Evolutionary conservation across 306 rosid genomes (phyloP).

Genomic region (Gillenia trifoliata): DNA sequence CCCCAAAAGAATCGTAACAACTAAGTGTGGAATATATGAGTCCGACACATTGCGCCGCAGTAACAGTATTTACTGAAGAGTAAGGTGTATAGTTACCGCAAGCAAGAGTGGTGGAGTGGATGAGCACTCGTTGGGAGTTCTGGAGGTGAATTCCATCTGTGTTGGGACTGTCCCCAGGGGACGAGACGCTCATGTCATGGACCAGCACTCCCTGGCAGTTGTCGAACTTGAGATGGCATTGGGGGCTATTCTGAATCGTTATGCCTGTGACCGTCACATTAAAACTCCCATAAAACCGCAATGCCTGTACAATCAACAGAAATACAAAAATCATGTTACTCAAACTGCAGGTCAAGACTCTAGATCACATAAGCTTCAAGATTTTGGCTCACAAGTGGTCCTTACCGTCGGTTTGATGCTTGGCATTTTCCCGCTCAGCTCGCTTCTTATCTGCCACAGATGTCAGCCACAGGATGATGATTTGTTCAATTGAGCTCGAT

Average conservation of each 20-base stretch:
- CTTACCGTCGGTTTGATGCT: slow-evolving; percentile 90
- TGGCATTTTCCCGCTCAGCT: slow-evolving; percentile 69
- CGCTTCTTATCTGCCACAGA: slow-evolving; percentile 50
- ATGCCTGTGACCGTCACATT: slow-evolving; percentile 84
- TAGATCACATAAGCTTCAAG: neutral
- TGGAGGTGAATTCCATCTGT: slow-evolving; percentile 98
- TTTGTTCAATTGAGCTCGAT: slow-evolving; percentile 15
- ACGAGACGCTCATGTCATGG: slow-evolving; percentile 61
- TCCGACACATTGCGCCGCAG: neutral
- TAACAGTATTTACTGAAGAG: neutral
- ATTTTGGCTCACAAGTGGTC: slow-evolving; percentile 16
- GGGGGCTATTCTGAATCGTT: slow-evolving; percentile 84
- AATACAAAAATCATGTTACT: slow-evolving; percentile 31
- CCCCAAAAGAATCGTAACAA: neutral
- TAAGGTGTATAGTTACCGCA: slow-evolving; percentile 59
- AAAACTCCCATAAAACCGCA: slow-evolving; percentile 85
- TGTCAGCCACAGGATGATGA: slow-evolving; percentile 7
- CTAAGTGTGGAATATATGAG: neutral
- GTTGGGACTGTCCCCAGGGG: slow-evolving; percentile 87
- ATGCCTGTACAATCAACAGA: slow-evolving; percentile 53
- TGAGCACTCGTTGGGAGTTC: slow-evolving; percentile 77
- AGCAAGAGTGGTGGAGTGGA: slow-evolving; percentile 56
- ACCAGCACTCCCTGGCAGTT: slow-evolving; percentile 80
- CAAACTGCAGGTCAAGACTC: neutral
- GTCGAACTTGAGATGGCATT: slow-evolving; percentile 95